phyloP scores from a whole-genome alignment of 495 filamentous ascomycete species.

The Elasticomyces elasticus region DNA sequence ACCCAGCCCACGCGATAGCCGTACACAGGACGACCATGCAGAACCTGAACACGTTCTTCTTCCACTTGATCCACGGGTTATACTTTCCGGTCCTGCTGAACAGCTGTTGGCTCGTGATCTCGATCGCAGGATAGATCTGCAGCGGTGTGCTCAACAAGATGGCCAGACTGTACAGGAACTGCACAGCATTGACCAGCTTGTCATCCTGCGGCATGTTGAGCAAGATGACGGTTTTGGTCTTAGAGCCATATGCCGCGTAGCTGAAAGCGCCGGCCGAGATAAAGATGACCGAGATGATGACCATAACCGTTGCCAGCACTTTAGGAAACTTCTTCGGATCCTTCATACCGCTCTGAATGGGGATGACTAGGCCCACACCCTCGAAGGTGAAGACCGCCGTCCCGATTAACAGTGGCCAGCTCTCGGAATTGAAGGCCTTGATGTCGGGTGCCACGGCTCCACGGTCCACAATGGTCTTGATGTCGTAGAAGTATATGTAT shows the following conservation, averaged over 20 bases:
- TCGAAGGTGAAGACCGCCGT: conserved; percentile 99
- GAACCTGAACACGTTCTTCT: conserved; percentile 95
- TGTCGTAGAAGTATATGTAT: conserved; percentile 93
- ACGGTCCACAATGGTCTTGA: conserved; percentile 67
- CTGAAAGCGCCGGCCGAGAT: conserved; percentile 82
- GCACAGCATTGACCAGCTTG: conserved; percentile 89
- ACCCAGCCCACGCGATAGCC: conserved; percentile 79
- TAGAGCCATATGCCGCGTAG: conserved; percentile 90
- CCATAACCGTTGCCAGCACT: conserved; percentile 81
- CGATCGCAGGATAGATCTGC: conserved; percentile 94
- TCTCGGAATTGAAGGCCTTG: conserved; percentile 68
- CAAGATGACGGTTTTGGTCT: conserved; percentile 90
- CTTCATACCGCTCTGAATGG: conserved; percentile 95
- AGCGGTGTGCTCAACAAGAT: conserved; percentile 89
- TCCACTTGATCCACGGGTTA: conserved; percentile 93
- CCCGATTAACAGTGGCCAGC: conserved; percentile 95
- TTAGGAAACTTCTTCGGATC: conserved; percentile 76
- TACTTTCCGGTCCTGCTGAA: conserved; percentile 83
- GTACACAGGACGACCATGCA: conserved; percentile 79
- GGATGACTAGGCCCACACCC: conserved; percentile 95
- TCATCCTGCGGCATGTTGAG: conserved; percentile 93
- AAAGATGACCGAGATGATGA: conserved; percentile 87
- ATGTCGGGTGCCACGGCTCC: conserved; percentile 68
- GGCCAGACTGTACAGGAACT: conserved; percentile 89
- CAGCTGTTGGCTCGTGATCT: conserved; percentile 60